These are phyloP conservation scores for Schizophyllum amplum DNA, from an alignment of 1,284 basidiomycete genomes.

Conservation along the genomic window DNA sequence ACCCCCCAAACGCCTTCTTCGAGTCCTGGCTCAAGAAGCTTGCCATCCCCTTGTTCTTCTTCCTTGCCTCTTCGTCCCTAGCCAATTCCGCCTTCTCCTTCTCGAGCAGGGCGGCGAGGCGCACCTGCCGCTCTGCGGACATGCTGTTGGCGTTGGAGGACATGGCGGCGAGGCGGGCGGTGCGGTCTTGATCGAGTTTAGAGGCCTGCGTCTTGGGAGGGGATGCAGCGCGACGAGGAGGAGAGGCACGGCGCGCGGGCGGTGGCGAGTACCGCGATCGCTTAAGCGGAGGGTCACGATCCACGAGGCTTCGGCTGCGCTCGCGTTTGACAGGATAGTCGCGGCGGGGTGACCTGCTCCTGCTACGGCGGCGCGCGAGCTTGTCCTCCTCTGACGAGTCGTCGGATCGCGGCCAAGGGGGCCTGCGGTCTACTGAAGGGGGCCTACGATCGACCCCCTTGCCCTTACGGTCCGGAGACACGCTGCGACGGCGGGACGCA, in stretches of 20 bases:
- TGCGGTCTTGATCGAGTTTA: slow-evolving; percentile 47
- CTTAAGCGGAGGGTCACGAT: slow-evolving; percentile 8
- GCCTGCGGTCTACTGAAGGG: slow-evolving; percentile 5
- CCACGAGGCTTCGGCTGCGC: slow-evolving; percentile 35
- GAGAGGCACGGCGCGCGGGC: neutral
- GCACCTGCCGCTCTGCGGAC: slow-evolving; percentile 59
- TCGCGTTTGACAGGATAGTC: slow-evolving; percentile 32
- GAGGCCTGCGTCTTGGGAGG: slow-evolving; percentile 14
- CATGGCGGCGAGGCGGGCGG: slow-evolving; percentile 85
- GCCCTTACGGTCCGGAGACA: slow-evolving; percentile 8
- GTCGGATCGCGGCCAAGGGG: slow-evolving; percentile 14
- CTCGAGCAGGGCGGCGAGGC: slow-evolving; percentile 53
- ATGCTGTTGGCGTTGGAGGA: slow-evolving; percentile 59
- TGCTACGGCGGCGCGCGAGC: slow-evolving; percentile 15
- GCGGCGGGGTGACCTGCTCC: slow-evolving; percentile 16
- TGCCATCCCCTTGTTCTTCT: slow-evolving; percentile 64
- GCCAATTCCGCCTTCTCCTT: slow-evolving; percentile 67
- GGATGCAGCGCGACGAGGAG: slow-evolving; percentile 15
- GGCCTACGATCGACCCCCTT: slow-evolving; percentile 9
- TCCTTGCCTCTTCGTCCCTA: slow-evolving; percentile 51
- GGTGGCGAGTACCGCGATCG: slow-evolving; percentile 27
- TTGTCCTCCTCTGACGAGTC: slow-evolving; percentile 12
- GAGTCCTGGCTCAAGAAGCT: slow-evolving; percentile 64
- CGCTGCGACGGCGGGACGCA: slow-evolving; percentile 20
- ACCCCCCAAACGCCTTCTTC: slow-evolving; percentile 71